Base-by-base conservation (phyloP, 169 alveolate species). In the Theileria parva region DNA sequence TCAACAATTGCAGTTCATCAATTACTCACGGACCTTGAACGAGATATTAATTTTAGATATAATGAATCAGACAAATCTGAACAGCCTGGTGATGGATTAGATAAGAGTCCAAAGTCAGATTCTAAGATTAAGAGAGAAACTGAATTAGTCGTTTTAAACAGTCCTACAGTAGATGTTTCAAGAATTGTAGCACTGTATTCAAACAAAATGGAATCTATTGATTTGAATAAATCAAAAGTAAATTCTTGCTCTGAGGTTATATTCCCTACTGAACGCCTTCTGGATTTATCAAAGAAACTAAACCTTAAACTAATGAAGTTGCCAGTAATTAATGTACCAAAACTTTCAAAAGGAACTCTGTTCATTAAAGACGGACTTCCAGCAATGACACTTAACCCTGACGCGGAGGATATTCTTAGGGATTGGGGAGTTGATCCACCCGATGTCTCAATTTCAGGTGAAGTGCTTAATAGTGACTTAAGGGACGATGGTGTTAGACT, bases 321-420 rank as follows among this genome's bases (percentile, higher is more conserved):
- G 66, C 94, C 94, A 11, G 81, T 91, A 39, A 85, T 91, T 57
- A 91, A 91, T 51, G 74, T 91, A 44, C 94, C 94, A 30, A 81
- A 79, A 12, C 74, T 91, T 64, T 87, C 86, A 30, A 81, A 92
- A 44, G 94, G 94, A 19, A 85, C 84, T 37, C 80, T 87, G 8
- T 63, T 65, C 79, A 23, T 86, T 51, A 73, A 87, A 27, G 91
- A 78, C 34, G 92, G 92, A 7, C 89, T 86, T 53, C 94, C 94
- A n/a, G 88, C 87, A 17, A 91, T 91, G 93, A 77, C 73, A 30
- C 86, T 90, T 66, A 91, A 87, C 68, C 85, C 83, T 37, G 94
- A 91, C 48, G 94, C 93, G 2, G 85, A 69, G 44, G 83, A 81
- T 67, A 53, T 91, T 15, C 79, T 91, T 4, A 68, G 65, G 48